Base-by-base conservation (phyloP, 225 moss, liverwort and hornwort genomes). In the Neckera pumila region DNA sequence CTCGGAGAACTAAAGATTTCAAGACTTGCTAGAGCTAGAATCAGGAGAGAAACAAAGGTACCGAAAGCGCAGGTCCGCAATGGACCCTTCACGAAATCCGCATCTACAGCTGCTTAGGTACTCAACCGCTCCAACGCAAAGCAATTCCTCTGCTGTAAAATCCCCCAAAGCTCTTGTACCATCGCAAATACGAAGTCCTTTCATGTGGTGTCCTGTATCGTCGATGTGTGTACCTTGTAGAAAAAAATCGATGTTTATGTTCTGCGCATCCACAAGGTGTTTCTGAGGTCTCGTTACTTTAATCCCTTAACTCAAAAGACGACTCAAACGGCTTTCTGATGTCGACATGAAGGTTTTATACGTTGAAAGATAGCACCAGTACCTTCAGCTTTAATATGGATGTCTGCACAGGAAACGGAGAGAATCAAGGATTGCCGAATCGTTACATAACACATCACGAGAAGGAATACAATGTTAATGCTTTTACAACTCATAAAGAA, bases 361-460 rank as follows among this genome's bases (percentile, higher is more conserved):
- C 5, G 40, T 86, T 85, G 67, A 86, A 90, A 85, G 86, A n/a
- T n/a, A n/a, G n/a, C n/a, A n/a, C n/a, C n/a, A n/a, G 74, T 92
- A 94, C 94, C 94, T 90, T 92, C 83, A 93, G 89, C 70, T 90
- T 94, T 59, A 94, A 87, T 88, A 94, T 92, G 58, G 90, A 82
- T 80, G 94, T 92, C 94, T 94, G 93, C 69, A 73, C 78, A 88
- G 76, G 62, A 90, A 93, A 88, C 26, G 49, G 49, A 89, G 70
- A 64, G 64, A 78, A 86, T 94, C 82, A 94, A n/a, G 81, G 38
- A 71, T 27, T 76, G 83, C 56, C 72, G n/a, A 81, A 81, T 76
- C 63, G 70, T 69, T 62, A 54, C 64, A 82, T 16, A 51, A 80
- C 59, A 76, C 53, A 90, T 59, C 84, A 87, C 47, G 21, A 65